Evolutionary conservation across 148 eudicot species (phyloP).

Genomic region (Cornus suecica): DNA sequence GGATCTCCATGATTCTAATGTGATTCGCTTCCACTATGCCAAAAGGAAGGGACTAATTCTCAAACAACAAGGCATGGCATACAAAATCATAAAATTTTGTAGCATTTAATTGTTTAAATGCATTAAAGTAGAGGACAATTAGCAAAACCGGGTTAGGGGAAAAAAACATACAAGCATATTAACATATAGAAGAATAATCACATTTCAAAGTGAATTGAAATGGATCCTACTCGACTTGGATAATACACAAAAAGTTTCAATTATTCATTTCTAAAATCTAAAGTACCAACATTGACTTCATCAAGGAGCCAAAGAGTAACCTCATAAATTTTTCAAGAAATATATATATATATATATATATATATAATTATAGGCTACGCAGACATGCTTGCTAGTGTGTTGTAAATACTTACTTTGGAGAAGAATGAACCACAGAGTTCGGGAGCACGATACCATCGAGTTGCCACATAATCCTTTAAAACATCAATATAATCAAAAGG

Average conservation of each 20-base stretch:
- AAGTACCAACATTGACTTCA: background rate
- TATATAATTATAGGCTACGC: background rate
- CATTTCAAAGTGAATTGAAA: background rate
- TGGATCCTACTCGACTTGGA: background rate
- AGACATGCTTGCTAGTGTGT: background rate
- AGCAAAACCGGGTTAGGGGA: background rate
- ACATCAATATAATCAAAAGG: conserved; percentile 15
- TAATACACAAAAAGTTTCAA: background rate
- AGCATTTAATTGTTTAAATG: background rate
- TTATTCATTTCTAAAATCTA: background rate
- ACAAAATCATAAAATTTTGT: background rate
- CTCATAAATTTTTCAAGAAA: background rate
- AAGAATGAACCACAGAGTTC: conserved; percentile 97
- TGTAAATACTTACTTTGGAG: conserved; percentile 62
- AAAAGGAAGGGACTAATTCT: too few relatives aligned
- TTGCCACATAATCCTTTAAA: conserved; percentile 85
- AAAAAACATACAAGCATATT: background rate
- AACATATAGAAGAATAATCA: background rate
- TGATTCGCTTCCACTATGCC: too few relatives aligned
- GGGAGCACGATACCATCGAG: conserved; percentile 99
- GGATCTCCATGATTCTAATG: too few relatives aligned
- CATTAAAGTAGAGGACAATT: background rate
- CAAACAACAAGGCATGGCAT: background rate
- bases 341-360: background rate
- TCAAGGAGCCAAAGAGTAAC: background rate